Conservation (phyloP, 257 asterid species). For the Gentiana straminea region DNA sequence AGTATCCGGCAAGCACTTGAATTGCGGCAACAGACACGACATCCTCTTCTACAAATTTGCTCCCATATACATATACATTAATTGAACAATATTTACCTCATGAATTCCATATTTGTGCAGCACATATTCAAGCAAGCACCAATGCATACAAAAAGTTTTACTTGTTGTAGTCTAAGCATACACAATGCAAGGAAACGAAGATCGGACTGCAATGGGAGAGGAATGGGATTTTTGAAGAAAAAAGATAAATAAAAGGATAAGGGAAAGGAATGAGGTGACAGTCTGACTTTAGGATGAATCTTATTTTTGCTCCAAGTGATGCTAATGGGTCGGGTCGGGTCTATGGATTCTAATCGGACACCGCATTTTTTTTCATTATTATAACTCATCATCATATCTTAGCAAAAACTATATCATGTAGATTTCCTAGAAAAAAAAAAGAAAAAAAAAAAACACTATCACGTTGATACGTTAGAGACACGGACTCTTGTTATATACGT, state of each 20-base stretch:
- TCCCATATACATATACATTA: slow-evolving; percentile 6
- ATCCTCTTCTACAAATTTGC: slow-evolving; percentile 27
- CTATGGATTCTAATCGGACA: too few relatives aligned
- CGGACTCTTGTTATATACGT: too few relatives aligned
- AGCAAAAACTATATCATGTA: too few relatives aligned
- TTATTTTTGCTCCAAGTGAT: too few relatives aligned
- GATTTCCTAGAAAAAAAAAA: too few relatives aligned
- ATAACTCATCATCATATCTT: too few relatives aligned
- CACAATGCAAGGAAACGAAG: slow-evolving; percentile 5
- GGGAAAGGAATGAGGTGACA: slow-evolving; percentile 45
- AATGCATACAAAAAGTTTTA: background rate
- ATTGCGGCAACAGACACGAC: slow-evolving; percentile 93
- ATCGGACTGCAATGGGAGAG: slow-evolving; percentile 5
- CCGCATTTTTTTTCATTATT: too few relatives aligned
- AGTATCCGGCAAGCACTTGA: slow-evolving; percentile 82
- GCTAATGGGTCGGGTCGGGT: too few relatives aligned
- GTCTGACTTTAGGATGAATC: slow-evolving; percentile 15
- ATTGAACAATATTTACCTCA: too few relatives aligned
- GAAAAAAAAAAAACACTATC: too few relatives aligned
- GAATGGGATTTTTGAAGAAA: slow-evolving; percentile 22
- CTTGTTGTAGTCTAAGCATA: background rate
- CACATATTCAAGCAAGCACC: background rate
- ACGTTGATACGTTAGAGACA: too few relatives aligned
- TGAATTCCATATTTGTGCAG: background rate
- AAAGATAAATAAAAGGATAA: slow-evolving; percentile 57